These are phyloP conservation scores for Apophysomyces sp. DNA, from an alignment of 371 early-diverging fungal genomes.

Conservation along the genomic window DNA sequence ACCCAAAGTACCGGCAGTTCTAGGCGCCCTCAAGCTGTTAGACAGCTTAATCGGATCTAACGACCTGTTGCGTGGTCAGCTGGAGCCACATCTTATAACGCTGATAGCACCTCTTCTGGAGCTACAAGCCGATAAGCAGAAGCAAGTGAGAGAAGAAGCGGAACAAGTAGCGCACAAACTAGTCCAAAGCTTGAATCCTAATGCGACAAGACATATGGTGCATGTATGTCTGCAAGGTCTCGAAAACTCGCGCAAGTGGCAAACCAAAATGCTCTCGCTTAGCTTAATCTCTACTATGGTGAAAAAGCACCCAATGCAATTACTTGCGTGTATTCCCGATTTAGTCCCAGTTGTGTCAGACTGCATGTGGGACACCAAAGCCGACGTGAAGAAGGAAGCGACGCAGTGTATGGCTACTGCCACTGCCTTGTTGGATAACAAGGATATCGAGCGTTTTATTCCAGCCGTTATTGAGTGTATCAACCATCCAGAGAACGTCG, in stretches of 20 bases:
- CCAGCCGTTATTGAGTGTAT: conserved; percentile 61
- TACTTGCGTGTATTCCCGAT: conserved; percentile 61
- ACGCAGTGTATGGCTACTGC: conserved; percentile 47
- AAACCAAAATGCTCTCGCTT: conserved; percentile 66
- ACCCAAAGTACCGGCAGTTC: conserved; percentile 1
- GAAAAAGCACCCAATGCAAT: conserved; percentile 53
- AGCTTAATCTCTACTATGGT: conserved; percentile 51
- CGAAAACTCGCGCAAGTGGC: conserved; percentile 72
- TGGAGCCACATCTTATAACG: conserved; percentile 56
- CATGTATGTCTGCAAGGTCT: conserved; percentile 60
- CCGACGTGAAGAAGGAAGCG: conserved; percentile 53
- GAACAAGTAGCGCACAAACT: conserved; percentile 50
- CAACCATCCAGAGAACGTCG: conserved; percentile 61
- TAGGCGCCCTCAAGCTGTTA: conserved; percentile 9
- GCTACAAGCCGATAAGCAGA: conserved; percentile 58
- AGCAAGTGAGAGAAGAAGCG: conserved; percentile 49
- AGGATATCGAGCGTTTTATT: conserved; percentile 62
- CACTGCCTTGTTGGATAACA: conserved; percentile 54
- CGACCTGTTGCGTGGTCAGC: conserved; percentile 17
- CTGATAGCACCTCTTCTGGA: conserved; percentile 51
- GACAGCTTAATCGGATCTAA: conserved; percentile 9
- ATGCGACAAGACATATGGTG: conserved; percentile 52
- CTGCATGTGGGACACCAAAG: conserved; percentile 72
- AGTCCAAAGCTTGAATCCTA: conserved; percentile 47
- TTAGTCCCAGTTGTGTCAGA: conserved; percentile 71